Conservation (phyloP, 2,329 filamentous ascomycete genomes). For the Thielaviopsis ethacetica region DNA sequence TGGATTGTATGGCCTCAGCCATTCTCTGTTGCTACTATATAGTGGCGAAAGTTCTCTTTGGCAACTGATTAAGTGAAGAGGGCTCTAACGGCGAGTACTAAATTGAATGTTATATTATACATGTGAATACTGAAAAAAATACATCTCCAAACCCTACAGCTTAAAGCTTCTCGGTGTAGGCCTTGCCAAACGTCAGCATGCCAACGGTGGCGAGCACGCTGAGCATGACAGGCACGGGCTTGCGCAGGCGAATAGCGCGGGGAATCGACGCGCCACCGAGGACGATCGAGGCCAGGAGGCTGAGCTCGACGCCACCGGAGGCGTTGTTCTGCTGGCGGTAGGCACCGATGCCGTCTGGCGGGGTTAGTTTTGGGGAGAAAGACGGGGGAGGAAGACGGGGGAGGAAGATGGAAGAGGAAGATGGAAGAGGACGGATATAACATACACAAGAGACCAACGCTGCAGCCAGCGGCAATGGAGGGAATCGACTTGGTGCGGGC, state of each 20-base stretch:
- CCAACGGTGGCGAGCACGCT: conserved; percentile 68
- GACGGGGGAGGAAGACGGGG: not conserved
- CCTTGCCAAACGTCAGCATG: conserved; percentile 61
- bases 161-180: conserved; percentile 32
- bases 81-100: too few species aligned
- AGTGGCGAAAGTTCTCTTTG: too few species aligned
- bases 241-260: conserved; percentile 64
- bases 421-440: not conserved
- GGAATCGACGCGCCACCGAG: conserved; percentile 75
- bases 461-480: conserved; percentile 68
- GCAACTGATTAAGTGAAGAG: too few species aligned
- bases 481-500: conserved; percentile 71
- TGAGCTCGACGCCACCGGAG: conserved; percentile 73
- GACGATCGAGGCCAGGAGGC: conserved; percentile 73
- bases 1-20: too few species aligned
- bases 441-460: conserved; percentile 53
- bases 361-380: conserved; percentile 1
- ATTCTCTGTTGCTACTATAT: too few species aligned
- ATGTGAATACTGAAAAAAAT: too few species aligned
- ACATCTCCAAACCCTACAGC: not conserved
- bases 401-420: not conserved
- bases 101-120: not conserved
- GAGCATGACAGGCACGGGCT: conserved; percentile 69
- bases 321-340: conserved; percentile 61
- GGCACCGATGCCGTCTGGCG: conserved; percentile 56